Percentiles rank a stretch among this genome's conserved stretches.
Conservation (phyloP, 148 eudicot genomes). For the Chenopodium quinoa region DNA sequence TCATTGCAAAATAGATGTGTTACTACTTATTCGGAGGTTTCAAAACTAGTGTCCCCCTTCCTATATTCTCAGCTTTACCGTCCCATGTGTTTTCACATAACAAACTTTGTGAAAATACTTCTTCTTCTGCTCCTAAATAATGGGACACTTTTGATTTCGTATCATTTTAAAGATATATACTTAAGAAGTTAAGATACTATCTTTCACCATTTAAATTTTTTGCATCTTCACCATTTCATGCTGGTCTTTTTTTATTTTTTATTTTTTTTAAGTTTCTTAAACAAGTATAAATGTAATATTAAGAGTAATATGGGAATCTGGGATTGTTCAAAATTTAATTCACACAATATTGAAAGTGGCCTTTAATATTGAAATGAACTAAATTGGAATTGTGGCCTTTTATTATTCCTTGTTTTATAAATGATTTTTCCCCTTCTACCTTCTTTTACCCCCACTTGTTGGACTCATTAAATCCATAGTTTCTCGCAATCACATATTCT, state of each 20-base stretch:
- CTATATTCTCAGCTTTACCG: neutral
- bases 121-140: neutral
- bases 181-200: neutral
- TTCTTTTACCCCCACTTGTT: too few relatives aligned
- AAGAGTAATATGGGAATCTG: neutral
- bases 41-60: neutral
- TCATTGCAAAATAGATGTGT: neutral
- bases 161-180: too few relatives aligned
- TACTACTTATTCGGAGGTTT: neutral
- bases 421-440: too few relatives aligned
- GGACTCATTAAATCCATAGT: too few relatives aligned
- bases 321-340: neutral
- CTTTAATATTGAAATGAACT: neutral
- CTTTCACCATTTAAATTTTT: too few relatives aligned
- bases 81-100: neutral
- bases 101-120: neutral
- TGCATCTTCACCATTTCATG: neutral
- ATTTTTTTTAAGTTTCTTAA: too few relatives aligned
- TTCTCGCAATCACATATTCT: too few relatives aligned
- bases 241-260: neutral
- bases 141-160: neutral
- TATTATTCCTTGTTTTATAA: too few relatives aligned
- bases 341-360: neutral
- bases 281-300: neutral
- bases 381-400: too few relatives aligned